Conservation (phyloP, 2,329 filamentous ascomycete genomes). For the Teratosphaeria gauchensis region DNA sequence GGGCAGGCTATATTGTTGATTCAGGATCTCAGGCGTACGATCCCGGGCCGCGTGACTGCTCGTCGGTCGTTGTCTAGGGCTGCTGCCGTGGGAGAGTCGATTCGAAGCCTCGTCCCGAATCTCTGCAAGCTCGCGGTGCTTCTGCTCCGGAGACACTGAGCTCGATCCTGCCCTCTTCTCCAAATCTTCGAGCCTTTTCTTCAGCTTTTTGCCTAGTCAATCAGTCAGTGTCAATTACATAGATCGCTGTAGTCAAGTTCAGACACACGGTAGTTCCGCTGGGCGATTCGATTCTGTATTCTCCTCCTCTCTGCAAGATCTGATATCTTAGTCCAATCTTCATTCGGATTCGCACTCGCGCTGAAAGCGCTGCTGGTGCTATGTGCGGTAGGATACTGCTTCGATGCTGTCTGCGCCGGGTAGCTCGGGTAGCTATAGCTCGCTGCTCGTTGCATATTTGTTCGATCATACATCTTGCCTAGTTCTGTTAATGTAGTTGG, state of each 20-base stretch:
- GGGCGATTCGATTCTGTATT: slow-evolving; percentile 96
- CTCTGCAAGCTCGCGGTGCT: slow-evolving; percentile 43
- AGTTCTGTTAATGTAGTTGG: background rate
- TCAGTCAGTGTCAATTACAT: background rate
- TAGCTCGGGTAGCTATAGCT: slow-evolving; percentile 33
- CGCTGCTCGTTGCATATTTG: slow-evolving; percentile 36
- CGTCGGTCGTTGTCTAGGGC: slow-evolving; percentile 17
- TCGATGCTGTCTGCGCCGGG: slow-evolving; percentile 34
- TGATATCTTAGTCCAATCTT: slow-evolving; percentile 99
- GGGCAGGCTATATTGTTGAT: slow-evolving; percentile 22
- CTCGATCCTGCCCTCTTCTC: slow-evolving; percentile 64
- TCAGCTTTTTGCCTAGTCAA: slow-evolving; percentile 72
- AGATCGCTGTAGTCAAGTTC: background rate
- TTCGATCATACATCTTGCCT: slow-evolving; percentile 16
- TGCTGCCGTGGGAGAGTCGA: slow-evolving; percentile 2
- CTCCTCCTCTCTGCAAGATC: slow-evolving; percentile 87
- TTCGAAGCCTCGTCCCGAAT: slow-evolving; percentile 7
- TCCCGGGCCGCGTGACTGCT: slow-evolving; percentile 13
- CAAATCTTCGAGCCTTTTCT: slow-evolving; percentile 77
- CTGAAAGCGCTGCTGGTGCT: slow-evolving; percentile 91
- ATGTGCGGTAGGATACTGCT: slow-evolving; percentile 57
- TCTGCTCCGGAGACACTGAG: slow-evolving; percentile 50
- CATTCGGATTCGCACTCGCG: slow-evolving; percentile 85
- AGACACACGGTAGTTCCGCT: slow-evolving; percentile 85
- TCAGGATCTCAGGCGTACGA: slow-evolving; percentile 18